Evolutionary conservation across 1,284 basidiomycete species (phyloP).

Genomic region (Meira nashicola): DNA sequence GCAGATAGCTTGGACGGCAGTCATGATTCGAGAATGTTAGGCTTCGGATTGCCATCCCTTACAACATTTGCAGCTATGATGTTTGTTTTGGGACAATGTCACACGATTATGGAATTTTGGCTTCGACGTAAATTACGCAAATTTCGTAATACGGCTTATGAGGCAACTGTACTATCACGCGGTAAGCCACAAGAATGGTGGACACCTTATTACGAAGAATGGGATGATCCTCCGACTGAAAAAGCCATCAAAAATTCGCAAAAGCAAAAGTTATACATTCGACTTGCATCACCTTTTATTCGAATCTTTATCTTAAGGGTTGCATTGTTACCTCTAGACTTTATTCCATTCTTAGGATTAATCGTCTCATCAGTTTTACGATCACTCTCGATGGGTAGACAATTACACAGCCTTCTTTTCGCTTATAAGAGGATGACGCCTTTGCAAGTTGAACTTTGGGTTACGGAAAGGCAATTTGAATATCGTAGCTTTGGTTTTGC

Average conservation of each 20-base stretch:
- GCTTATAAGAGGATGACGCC: constrained; percentile 48
- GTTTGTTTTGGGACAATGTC: constrained; percentile 44
- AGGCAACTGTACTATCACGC: constrained; percentile 29
- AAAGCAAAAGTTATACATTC: constrained; percentile 36
- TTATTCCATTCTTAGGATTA: constrained; percentile 43
- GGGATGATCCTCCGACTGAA: constrained; percentile 35
- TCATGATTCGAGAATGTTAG: constrained; percentile 21
- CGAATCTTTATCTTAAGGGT: constrained; percentile 34
- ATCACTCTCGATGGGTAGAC: constrained; percentile 28
- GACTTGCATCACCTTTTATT: constrained; percentile 32
- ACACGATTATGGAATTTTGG: constrained; percentile 46
- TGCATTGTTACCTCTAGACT: constrained; percentile 40
- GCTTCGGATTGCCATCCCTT: constrained; percentile 29
- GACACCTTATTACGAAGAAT: constrained; percentile 50
- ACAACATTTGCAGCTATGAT: constrained; percentile 46
- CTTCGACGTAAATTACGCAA: constrained; percentile 31
- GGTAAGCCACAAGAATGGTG: constrained; percentile 48
- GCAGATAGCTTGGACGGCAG: constrained; percentile 22
- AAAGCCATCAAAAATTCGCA: constrained; percentile 37
- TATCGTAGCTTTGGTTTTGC: constrained; percentile 45
- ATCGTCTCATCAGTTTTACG: constrained; percentile 28
- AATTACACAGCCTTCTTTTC: constrained; percentile 37
- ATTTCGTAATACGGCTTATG: constrained; percentile 40
- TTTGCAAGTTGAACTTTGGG: constrained; percentile 41
- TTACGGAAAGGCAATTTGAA: constrained; percentile 41